These are phyloP conservation scores for Scedosporium apiospermum DNA, from an alignment of 2,329 filamentous ascomycete genomes.

Conservation along the genomic window DNA sequence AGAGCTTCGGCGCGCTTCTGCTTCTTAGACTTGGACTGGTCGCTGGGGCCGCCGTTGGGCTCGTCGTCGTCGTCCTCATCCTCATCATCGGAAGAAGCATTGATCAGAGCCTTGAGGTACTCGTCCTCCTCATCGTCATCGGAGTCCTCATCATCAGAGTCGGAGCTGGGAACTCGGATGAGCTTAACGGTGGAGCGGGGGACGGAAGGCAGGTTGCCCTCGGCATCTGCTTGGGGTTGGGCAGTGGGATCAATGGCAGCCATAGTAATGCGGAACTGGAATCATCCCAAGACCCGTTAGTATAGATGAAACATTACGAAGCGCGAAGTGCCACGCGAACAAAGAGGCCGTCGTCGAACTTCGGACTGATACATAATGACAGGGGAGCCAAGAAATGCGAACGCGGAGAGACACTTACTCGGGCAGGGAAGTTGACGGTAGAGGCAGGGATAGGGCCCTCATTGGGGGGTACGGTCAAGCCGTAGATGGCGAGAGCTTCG, in stretches of 20 bases:
- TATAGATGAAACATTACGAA: slow-evolving; percentile 1
- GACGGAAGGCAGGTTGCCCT: slow-evolving; percentile 49
- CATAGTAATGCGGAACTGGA: slow-evolving; percentile 94
- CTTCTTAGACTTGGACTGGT: slow-evolving; percentile 77
- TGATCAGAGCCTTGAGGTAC: slow-evolving; percentile 46
- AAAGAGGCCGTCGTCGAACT: no score
- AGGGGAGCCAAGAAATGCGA: no score
- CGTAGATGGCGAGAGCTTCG: slow-evolving; percentile 72
- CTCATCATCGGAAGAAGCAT: slow-evolving; percentile 37
- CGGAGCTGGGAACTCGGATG: slow-evolving; percentile 59
- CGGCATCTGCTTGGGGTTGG: slow-evolving; percentile 54
- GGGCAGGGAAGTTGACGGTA: slow-evolving; percentile 64
- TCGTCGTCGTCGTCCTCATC: slow-evolving; percentile 54
- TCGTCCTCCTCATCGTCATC: slow-evolving; percentile 59
- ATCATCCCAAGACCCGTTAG: slow-evolving; percentile 17
- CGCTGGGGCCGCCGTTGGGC: slow-evolving; percentile 80
- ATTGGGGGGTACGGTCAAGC: slow-evolving; percentile 80
- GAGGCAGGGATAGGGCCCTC: slow-evolving; percentile 73
- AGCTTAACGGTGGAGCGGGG: slow-evolving; percentile 85
- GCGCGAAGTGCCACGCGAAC: no score
- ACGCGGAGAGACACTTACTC: slow-evolving; percentile 48
- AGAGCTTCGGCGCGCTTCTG: slow-evolving; percentile 68
- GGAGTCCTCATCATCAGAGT: slow-evolving; percentile 42
- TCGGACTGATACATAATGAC: no score
- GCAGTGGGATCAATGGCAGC: slow-evolving; percentile 90